Evolutionary conservation across 257 asterid genomes (phyloP), one percentile per base, ranked within the genome.

Genomic region (Cynanchum wilfordii): DNA sequence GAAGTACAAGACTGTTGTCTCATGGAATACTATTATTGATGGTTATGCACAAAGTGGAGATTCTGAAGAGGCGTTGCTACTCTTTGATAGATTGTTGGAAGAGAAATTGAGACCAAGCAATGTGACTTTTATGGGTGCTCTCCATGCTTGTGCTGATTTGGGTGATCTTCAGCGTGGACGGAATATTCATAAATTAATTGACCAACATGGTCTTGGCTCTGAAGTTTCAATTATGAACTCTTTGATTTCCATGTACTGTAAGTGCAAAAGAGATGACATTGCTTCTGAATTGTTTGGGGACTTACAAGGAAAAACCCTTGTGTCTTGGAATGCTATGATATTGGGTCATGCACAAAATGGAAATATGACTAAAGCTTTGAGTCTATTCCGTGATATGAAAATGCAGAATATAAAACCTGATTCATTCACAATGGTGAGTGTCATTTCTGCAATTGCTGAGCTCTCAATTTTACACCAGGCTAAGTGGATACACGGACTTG

Each of bases 281-380:
- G 97, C 96, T 29, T 84, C 80, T 24, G 82, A 82, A 25, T 80
- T 94, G 50, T 94, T 94, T 55, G 60, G 70, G 42, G 82, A 84
- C 76, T 80, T 88, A 10, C 75, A 62, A 69, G 79, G 57, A 0
- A 94, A 86, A 72, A 91, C 97, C 10, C 73, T 89, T 0, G 99
- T 94, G 17, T 88, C 99, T 8, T 91, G 97, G 96, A 94, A 94
- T 44, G 93, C 97, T 20, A 88, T 91, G 85, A 85, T 94, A 74
- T 79, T 91, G 72, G 99, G 99, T 68, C 85, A 83, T 71, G 97
- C 97, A 3, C 97, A 94, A 76, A 89, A 81, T 68, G 89, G 95
- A 19, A 81, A 65, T 45, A 72, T 87, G 24, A 81, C 80, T 56
- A 87, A 89, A 60, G 96, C 99, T 57, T 73, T 91, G 49, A 50